Evolutionary conservation across 2,329 filamentous ascomycete genomes (phyloP).

Genomic region (Kalmusia sp.): DNA sequence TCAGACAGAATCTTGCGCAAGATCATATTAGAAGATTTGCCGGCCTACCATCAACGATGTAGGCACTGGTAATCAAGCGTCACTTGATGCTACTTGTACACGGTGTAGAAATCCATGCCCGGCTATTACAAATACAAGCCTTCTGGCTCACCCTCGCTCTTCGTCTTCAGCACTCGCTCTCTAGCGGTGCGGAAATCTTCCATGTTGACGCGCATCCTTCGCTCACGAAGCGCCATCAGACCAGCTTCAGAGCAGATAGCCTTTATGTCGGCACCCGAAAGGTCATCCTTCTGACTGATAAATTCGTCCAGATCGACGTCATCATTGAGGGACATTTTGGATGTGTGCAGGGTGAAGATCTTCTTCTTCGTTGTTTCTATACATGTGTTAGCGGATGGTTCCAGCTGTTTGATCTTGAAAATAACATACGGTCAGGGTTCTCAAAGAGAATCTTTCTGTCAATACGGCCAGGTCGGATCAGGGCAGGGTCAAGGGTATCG

Average conservation of each 20-base stretch:
- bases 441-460: conserved; percentile 93
- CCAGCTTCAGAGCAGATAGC: conserved; percentile 98
- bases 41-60: conserved; percentile 7
- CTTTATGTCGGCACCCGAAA: conserved; percentile 97
- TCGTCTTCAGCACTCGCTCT: conserved; percentile 95
- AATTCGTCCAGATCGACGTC: conserved; percentile 99
- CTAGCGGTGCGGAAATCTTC: conserved; percentile 92
- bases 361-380: conserved; percentile 93
- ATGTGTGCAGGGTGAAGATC: conserved; percentile 98
- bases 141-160: conserved; percentile 98
- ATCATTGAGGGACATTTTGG: conserved; percentile 95
- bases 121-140: conserved; percentile 88
- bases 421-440: conserved; percentile 69
- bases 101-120: not conserved
- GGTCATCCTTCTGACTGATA: conserved; percentile 96
- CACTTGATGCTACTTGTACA: conserved; percentile 17
- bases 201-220: conserved; percentile 99
- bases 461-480: conserved; percentile 97
- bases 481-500: conserved; percentile 91
- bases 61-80: conserved; percentile 9
- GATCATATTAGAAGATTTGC: conserved; percentile 7
- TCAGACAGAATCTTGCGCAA: not conserved
- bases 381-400: conserved; percentile 60
- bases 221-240: conserved; percentile 89
- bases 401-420: not conserved